Evolutionary conservation across 768 basidiomycete species (phyloP), one percentile per base, ranked within the genome.

Genomic region (Russula ochroleuca): DNA sequence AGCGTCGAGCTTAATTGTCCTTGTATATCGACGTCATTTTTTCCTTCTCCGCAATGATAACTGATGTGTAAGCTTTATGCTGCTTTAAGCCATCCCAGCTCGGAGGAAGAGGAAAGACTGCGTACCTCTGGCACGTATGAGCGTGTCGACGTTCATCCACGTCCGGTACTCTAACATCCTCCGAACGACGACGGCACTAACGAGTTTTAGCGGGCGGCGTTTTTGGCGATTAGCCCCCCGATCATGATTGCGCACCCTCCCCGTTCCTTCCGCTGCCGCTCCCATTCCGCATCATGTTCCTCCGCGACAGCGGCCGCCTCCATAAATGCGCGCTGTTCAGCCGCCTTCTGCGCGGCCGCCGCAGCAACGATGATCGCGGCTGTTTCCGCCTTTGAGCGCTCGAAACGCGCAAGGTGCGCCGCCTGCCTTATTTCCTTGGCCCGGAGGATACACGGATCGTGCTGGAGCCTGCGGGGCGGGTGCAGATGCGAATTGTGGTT

Each of bases 121-220:
- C 82, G 64, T 65, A 93, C 96, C 84, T 98, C 93, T 93, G 2
- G 97, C 97, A 72, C 97, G 86, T 72, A 98, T 99, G 82, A 98
- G 98, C 57, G 79, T 73, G 8, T 97, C 94, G 55, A 83, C 82
- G 61, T 85, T 83, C 73, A 97, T 81, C 50, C 85, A 76, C 59
- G 85, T 80, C 56, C 85, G 80, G 71, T 98, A 87, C 77, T 94
- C 96, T 62, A 86, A 90, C 94, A 98, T 94, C 62, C 81, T 86
- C 74, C 86, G 89, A 43, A 99, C 96, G 45, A 99, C 96, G 7
- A 96, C 85, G 2, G 86, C 85, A 9, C 94, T 90, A 19, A 98
- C 85, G 38, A 98, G 80, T 73, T 92, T 92, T 67, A 86, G 71
- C n/a, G n/a, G n/a, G 66, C 97, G 71, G 64, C 83, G 76, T 81